phyloP scores from a whole-genome alignment of 2,329 filamentous ascomycete genomes.

The Exophiala sp. region DNA sequence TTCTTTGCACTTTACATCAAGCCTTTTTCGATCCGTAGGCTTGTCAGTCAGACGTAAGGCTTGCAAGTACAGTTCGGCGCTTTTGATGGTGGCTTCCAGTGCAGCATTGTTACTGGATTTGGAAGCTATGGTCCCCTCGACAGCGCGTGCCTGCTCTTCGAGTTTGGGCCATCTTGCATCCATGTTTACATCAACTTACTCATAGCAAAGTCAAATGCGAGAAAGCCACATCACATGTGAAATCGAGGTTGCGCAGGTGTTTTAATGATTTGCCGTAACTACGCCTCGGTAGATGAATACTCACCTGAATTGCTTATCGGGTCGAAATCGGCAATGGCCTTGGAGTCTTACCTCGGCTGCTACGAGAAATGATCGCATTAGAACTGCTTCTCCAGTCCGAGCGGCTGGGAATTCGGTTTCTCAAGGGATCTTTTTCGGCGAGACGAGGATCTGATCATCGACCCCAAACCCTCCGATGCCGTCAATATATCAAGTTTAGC shows the following conservation, averaged over 20 bases:
- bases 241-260: too few species aligned
- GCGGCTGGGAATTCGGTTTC: constrained; percentile 1
- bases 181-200: constrained; percentile 3
- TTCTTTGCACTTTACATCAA: constrained; percentile 66
- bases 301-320: too few species aligned
- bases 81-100: constrained; percentile 69
- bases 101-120: constrained; percentile 54
- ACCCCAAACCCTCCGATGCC: background rate
- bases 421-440: constrained; percentile 13
- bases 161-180: constrained; percentile 11
- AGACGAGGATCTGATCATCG: constrained; percentile 17
- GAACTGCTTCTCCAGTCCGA: background rate
- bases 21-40: constrained; percentile 61
- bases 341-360: constrained; percentile 13
- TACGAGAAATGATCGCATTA: constrained; percentile 6
- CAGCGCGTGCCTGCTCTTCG: constrained; percentile 20
- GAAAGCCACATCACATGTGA: too few species aligned
- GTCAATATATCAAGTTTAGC: background rate
- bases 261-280: too few species aligned
- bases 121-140: constrained; percentile 17
- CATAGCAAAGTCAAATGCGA: too few species aligned
- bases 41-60: constrained; percentile 62
- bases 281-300: too few species aligned
- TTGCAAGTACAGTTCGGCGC: constrained; percentile 77
- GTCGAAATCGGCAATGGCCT: too few species aligned